These are phyloP conservation scores for Cucumis hystrix DNA, from an alignment of 306 rosid genomes.

Conservation along the genomic window DNA sequence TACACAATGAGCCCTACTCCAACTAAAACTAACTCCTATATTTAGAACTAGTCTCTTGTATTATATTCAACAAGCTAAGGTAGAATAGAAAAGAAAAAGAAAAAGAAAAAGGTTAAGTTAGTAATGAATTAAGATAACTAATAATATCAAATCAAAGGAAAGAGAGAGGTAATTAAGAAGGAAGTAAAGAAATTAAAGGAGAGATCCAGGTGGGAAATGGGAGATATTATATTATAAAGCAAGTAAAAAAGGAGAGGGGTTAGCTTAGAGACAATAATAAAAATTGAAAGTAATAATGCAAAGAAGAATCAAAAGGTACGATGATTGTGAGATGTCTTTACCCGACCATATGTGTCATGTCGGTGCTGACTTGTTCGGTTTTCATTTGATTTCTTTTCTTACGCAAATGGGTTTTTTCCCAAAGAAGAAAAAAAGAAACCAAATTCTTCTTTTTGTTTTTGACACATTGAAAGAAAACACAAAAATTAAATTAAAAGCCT, in stretches of 20 bases:
- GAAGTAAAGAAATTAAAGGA: not conserved
- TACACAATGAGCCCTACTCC: no score
- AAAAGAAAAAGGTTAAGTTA: no score
- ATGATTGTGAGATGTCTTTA: not conserved
- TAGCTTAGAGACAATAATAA: not conserved
- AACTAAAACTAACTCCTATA: no score
- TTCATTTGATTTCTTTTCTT: not conserved
- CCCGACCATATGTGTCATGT: not conserved
- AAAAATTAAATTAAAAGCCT: not conserved
- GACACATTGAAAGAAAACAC: no score
- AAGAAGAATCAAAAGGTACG: slow-evolving; percentile 1
- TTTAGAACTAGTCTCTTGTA: no score
- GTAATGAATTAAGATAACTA: no score
- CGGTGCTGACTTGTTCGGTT: not conserved
- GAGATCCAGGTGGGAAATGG: not conserved
- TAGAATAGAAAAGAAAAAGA: no score
- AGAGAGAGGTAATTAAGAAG: not conserved
- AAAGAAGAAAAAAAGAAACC: not conserved
- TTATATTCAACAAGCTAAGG: no score
- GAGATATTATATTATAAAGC: no score
- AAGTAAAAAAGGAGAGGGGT: not conserved
- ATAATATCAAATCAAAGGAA: no score
- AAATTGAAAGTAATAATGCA: not conserved
- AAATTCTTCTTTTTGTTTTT: not conserved
- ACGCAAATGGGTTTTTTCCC: not conserved